phyloP scores from a whole-genome alignment of 768 basidiomycete species.

The Hemileccinum impolitum region DNA sequence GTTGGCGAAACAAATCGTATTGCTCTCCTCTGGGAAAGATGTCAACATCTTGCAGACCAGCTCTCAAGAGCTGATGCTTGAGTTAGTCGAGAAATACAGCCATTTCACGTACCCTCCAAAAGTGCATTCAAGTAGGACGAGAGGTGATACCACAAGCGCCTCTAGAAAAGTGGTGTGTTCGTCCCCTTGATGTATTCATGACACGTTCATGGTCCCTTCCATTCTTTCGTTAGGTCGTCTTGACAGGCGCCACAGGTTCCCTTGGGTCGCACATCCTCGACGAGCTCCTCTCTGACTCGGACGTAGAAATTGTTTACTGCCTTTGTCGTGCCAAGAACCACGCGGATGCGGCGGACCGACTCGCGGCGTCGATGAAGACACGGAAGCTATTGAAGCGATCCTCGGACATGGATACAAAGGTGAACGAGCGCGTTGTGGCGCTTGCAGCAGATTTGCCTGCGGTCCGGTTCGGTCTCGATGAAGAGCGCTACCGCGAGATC shows the following conservation, averaged over 20 bases:
- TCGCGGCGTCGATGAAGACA: conserved; percentile 39
- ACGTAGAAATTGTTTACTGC: conserved; percentile 44
- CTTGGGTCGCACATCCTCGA: conserved; percentile 52
- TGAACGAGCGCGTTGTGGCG: conserved; percentile 33
- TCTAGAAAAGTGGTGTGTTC: conserved; percentile 17
- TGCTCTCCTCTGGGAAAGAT: conserved; percentile 31
- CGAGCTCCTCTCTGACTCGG: conserved; percentile 35
- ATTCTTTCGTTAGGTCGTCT: conserved; percentile 23
- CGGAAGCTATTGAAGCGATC: conserved; percentile 29
- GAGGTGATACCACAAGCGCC: conserved; percentile 3
- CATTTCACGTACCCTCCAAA: conserved; percentile 7
- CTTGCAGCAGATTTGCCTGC: conserved; percentile 43
- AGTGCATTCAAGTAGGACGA: conserved; percentile 2
- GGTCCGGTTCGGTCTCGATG: conserved; percentile 38
- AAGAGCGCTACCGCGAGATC: conserved; percentile 36
- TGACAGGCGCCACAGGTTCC: conserved; percentile 54
- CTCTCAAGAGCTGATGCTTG: conserved; percentile 40
- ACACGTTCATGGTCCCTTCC: background rate
- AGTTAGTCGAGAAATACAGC: conserved; percentile 43
- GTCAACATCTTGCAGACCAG: conserved; percentile 15
- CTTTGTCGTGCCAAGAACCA: conserved; percentile 49
- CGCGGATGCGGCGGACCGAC: conserved; percentile 38
- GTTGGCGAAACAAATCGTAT: conserved; percentile 40
- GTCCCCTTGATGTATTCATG: background rate
- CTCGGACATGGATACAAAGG: background rate